Conservation (phyloP, 179 eudicot species). For the Drosera spatulata region DNA sequence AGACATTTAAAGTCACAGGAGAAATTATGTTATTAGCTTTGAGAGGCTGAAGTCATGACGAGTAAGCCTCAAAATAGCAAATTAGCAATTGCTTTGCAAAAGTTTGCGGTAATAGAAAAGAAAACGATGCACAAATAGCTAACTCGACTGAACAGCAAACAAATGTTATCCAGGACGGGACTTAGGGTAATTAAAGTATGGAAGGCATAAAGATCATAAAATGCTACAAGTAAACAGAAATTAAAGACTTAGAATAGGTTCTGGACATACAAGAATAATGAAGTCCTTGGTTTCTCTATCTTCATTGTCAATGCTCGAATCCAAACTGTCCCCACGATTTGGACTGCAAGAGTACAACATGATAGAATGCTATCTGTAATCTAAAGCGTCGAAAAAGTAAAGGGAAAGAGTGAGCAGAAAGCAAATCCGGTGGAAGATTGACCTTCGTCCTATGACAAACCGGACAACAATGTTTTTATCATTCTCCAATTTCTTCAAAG, state of each 20-base stretch:
- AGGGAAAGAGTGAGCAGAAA: neutral
- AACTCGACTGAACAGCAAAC: too few relatives aligned
- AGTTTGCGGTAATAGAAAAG: neutral
- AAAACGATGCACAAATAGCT: neutral
- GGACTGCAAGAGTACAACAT: conserved; percentile 33
- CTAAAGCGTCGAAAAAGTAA: neutral
- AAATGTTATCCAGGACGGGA: too few relatives aligned
- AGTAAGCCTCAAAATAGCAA: neutral
- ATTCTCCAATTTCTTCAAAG: conserved; percentile 35
- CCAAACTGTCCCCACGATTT: conserved; percentile 38
- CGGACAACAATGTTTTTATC: conserved; percentile 60
- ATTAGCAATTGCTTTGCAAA: neutral
- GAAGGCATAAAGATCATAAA: neutral
- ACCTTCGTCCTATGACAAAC: conserved; percentile 75
- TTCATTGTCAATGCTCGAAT: conserved; percentile 45
- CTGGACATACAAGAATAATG: conserved; percentile 49
- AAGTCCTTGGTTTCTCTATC: conserved; percentile 44
- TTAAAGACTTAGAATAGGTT: neutral
- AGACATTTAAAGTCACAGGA: neutral
- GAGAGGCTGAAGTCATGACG: neutral
- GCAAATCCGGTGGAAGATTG: conserved; percentile 5
- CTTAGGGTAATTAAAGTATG: neutral
- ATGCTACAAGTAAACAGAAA: neutral
- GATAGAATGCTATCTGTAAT: neutral
- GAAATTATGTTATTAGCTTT: neutral